Percentiles rank a stretch among this genome's conserved stretches.
These are phyloP conservation scores for Didymella pinodella DNA, from an alignment of 2,329 filamentous ascomycete genomes.

Conservation along the genomic window DNA sequence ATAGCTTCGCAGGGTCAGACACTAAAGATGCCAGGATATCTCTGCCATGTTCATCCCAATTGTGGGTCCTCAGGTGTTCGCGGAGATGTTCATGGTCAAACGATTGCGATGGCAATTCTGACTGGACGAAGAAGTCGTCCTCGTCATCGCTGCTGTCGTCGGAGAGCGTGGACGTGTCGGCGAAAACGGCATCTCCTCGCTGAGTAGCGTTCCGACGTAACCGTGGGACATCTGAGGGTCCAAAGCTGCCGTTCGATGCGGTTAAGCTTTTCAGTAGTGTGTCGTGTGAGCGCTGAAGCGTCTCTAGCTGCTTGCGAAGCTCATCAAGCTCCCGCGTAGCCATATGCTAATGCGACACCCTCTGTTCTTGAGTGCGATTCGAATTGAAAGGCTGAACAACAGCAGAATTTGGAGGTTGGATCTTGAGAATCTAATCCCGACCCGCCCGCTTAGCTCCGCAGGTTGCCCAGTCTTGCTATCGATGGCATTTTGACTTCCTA, in stretches of 20 bases:
- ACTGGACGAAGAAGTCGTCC: conserved; percentile 51
- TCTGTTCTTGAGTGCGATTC: conserved; percentile 14
- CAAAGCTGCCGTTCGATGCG: conserved; percentile 39
- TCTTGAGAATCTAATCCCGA: conserved; percentile 16
- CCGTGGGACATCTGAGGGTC: conserved; percentile 33
- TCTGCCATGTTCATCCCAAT: conserved; percentile 53
- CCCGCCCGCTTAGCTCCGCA: conserved; percentile 30
- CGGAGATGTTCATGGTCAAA: conserved; percentile 57
- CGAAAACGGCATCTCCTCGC: conserved; percentile 41
- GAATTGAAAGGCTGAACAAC: conserved; percentile 10
- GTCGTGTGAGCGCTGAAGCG: conserved; percentile 46
- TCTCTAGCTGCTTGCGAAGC: conserved; percentile 44
- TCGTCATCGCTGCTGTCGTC: conserved; percentile 48
- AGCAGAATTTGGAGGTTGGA: conserved; percentile 14
- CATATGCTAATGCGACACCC: conserved; percentile 28
- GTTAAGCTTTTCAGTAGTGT: conserved; percentile 41
- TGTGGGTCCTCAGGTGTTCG: conserved; percentile 54
- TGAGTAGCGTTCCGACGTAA: conserved; percentile 35
- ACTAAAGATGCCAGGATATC: conserved; percentile 55
- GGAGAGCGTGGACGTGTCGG: conserved; percentile 46
- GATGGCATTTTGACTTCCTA: conserved; percentile 15
- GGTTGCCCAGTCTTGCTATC: conserved; percentile 29
- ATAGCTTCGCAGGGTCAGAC: conserved; percentile 53
- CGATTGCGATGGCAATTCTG: conserved; percentile 49
- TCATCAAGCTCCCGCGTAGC: conserved; percentile 41